Base-by-base conservation (phyloP, 345 rosid genomes). In the Euphorbia lathyris region DNA sequence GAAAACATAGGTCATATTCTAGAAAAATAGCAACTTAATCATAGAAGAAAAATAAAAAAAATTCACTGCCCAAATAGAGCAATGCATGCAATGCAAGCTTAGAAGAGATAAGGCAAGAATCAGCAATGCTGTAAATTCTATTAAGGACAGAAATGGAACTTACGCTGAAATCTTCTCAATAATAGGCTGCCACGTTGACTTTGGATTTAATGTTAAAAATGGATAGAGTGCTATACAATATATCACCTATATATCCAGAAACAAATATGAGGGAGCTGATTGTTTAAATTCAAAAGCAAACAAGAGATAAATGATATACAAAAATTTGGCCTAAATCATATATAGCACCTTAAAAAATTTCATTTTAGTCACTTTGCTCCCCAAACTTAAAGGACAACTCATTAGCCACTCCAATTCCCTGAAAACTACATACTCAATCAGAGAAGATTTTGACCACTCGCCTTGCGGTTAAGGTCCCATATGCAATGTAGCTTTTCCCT, bases 161-260 rank as follows among this genome's bases (percentile, higher is more conserved):
- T 85, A 88, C 96, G 27, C 76, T 66, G 88, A 75, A 67, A 90
- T 59, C 65, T 74, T 89, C 68, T 74, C 86, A 27, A 88, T 86
- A 50, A 73, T 4, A 22, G 84, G 73, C 83, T 88, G 96, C 69
- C 27, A 70, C 72, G 40, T 68, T 58, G 97, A 90, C 58, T 77
- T 83, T 26, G 55, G 82, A 71, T 89, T 87, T 68, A 89, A 25
- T 55, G 85, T 79, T 74, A 90, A 76, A 82, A 90, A 90, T 26
- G 97, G 98, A 81, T 93, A 93, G 9, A 93, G 69, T 65, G 92
- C 93, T 72, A 86, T 52, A 65, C 81, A 87, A 68, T 82, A 84
- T 47, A 67, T 71, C 48, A 83, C 89, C 96, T 90, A 71, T 58
- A 70, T 69, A 57, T 43, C 74, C 58, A 74, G 22, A 77, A 60